A percentile compares a stretch with the other conserved stretches of the same genome.
These are phyloP conservation scores for Stenocarpella maydis DNA, from an alignment of 2,329 filamentous ascomycete genomes.

Conservation along the genomic window DNA sequence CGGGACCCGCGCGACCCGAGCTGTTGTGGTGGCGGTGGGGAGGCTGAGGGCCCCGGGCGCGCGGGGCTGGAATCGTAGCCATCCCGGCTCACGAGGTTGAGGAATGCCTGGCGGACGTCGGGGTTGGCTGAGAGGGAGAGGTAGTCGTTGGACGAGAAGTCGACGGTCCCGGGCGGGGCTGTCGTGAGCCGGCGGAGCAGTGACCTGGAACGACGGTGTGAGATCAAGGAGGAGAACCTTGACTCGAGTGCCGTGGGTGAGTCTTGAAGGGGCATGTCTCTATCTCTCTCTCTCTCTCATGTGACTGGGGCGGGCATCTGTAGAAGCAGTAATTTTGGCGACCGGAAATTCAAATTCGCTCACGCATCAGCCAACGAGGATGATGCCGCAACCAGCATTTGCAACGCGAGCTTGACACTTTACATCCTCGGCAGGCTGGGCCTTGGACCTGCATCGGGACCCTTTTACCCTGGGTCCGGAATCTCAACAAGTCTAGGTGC, in stretches of 20 bases:
- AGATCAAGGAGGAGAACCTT: constrained; percentile 9
- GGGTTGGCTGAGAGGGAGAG: constrained; percentile 73
- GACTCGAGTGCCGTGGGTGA: constrained; percentile 9
- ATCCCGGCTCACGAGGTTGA: constrained; percentile 49
- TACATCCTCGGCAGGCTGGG: not conserved
- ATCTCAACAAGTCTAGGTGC: not conserved
- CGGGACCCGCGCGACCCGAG: constrained; percentile 63
- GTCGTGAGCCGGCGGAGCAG: constrained; percentile 14
- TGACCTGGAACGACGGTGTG: constrained; percentile 14
- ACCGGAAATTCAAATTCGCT: constrained; percentile 5
- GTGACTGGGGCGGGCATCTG: not conserved
- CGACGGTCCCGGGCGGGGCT: constrained; percentile 43
- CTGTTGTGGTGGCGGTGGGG: constrained; percentile 30
- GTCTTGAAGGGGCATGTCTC: not conserved
- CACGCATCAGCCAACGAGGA: not conserved
- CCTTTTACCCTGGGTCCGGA: not conserved
- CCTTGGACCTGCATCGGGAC: not conserved
- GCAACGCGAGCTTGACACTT: too few species aligned
- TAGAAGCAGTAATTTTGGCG: not conserved
- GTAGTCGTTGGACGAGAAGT: constrained; percentile 82
- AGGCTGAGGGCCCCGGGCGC: not conserved
- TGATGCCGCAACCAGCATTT: not conserved
- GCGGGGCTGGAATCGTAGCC: constrained; percentile 19
- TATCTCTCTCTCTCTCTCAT: not conserved
- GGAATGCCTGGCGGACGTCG: constrained; percentile 68